These are phyloP conservation scores for Cladosporium cucumerinum DNA, from an alignment of 2,329 filamentous ascomycete genomes.

Conservation along the genomic window DNA sequence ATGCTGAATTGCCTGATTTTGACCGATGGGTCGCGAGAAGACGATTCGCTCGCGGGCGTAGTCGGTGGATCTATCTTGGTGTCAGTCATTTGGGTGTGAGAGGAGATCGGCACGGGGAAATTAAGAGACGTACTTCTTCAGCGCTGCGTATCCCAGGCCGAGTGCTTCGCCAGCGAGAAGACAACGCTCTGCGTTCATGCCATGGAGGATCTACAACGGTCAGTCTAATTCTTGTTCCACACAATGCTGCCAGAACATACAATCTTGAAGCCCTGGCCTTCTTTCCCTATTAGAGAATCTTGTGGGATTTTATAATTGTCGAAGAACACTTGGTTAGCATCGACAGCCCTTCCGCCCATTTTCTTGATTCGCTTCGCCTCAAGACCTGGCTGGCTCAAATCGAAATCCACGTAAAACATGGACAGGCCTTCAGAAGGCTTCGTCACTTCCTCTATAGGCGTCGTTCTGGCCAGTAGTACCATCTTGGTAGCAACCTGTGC, in stretches of 20 bases:
- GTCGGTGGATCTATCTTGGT: conserved; percentile 13
- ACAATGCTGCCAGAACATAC: conserved; percentile 30
- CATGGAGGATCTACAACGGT: conserved; percentile 39
- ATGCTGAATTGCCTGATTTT: conserved; percentile 59
- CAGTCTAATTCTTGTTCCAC: not conserved
- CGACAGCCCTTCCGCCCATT: conserved; percentile 79
- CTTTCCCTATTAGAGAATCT: conserved; percentile 64
- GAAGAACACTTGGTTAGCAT: conserved; percentile 86
- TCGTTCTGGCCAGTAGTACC: conserved; percentile 77
- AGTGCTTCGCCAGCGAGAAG: conserved; percentile 70
- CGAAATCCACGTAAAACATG: conserved; percentile 76
- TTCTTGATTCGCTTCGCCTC: conserved; percentile 73
- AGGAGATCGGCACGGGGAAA: not conserved
- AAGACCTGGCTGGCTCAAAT: conserved; percentile 58
- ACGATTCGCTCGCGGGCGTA: conserved; percentile 52
- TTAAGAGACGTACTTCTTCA: conserved; percentile 28
- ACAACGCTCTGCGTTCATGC: conserved; percentile 50
- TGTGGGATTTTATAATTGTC: conserved; percentile 69
- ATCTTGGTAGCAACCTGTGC: conserved; percentile 80
- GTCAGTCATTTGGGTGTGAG: not conserved
- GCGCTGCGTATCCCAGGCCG: conserved; percentile 70
- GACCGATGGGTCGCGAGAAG: conserved; percentile 56
- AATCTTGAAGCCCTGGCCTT: conserved; percentile 75
- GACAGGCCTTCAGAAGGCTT: conserved; percentile 74
- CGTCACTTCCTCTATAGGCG: conserved; percentile 61